Evolutionary conservation across 495 filamentous ascomycete species (phyloP).

Genomic region (Penicillium roqueforti): DNA sequence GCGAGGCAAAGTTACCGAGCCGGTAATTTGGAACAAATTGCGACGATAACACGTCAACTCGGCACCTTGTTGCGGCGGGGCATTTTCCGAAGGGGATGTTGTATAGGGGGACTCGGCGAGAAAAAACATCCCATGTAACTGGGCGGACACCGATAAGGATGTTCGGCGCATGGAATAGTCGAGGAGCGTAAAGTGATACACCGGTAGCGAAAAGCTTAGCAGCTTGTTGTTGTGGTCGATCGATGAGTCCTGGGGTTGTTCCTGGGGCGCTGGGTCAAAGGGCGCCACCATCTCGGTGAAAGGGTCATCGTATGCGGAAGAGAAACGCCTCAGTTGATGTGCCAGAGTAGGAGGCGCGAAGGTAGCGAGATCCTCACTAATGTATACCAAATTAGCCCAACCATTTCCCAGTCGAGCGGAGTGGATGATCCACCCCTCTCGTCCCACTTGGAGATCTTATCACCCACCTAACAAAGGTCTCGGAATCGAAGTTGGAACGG

Average conservation of each 20-base stretch:
- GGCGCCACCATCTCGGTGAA: constrained; percentile 52
- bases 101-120: constrained; percentile 79
- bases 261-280: constrained; percentile 48
- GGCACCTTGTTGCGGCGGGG: constrained; percentile 56
- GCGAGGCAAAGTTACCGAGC: constrained; percentile 72
- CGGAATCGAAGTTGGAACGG: constrained; percentile 53
- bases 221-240: constrained; percentile 74
- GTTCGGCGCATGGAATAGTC: constrained; percentile 61
- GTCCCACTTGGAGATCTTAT: constrained; percentile 6
- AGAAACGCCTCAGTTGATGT: constrained; percentile 37
- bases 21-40: constrained; percentile 86
- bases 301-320: constrained; percentile 62
- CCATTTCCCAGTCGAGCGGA: neutral
- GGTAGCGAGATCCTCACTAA: constrained; percentile 38
- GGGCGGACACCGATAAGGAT: constrained; percentile 65
- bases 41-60: constrained; percentile 90
- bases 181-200: constrained; percentile 63
- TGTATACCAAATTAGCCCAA: neutral
- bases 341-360: constrained; percentile 36
- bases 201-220: constrained; percentile 70
- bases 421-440: constrained; percentile 3
- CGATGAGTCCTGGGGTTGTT: constrained; percentile 40
- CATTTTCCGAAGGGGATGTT: constrained; percentile 57
- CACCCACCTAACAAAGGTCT: constrained; percentile 56
- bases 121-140: constrained; percentile 94